Percentiles rank a stretch among this genome's conserved stretches.
phyloP scores from a whole-genome alignment of 1,139 yeast species.

The Yamadazyma mexicana region DNA sequence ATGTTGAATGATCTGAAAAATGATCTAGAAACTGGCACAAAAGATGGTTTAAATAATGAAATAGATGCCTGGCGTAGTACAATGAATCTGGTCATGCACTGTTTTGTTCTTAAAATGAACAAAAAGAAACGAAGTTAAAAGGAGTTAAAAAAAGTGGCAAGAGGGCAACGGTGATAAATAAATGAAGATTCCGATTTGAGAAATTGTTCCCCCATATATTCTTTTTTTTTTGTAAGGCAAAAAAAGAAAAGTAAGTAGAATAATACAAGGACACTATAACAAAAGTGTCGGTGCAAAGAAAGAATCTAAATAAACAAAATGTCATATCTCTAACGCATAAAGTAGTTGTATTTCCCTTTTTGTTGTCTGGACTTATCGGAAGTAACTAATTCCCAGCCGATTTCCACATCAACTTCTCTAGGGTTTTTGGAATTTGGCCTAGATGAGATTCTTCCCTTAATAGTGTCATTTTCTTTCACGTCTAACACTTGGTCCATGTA shows the following conservation, averaged over 20 bases:
- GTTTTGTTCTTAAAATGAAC: too few relatives aligned
- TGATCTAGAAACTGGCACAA: background rate
- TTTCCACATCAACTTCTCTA: slow-evolving; percentile 77
- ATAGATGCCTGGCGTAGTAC: too few relatives aligned
- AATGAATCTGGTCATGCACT: background rate
- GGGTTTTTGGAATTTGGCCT: slow-evolving; percentile 79
- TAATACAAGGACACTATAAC: too few relatives aligned
- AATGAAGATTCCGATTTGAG: too few relatives aligned
- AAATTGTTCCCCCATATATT: too few relatives aligned
- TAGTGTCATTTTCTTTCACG: slow-evolving; percentile 71
- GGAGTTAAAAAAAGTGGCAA: too few relatives aligned
- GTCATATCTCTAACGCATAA: slow-evolving; percentile 52
- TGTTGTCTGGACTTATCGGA: slow-evolving; percentile 53
- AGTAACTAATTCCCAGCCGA: slow-evolving; percentile 60
- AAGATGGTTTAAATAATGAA: background rate
- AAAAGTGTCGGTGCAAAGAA: too few relatives aligned
- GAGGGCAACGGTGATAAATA: too few relatives aligned
- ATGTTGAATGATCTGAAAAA: slow-evolving; percentile 5
- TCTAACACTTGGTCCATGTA: slow-evolving; percentile 83
- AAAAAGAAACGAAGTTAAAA: too few relatives aligned
- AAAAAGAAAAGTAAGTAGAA: too few relatives aligned
- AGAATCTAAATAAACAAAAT: too few relatives aligned
- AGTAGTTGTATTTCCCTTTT: slow-evolving; percentile 60
- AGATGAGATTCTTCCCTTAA: slow-evolving; percentile 71
- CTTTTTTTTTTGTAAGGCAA: too few relatives aligned